Percentiles rank a stretch among this genome's conserved stretches.
phyloP scores from a whole-genome alignment of 331 rosid species.

The Acacia pycnantha region DNA sequence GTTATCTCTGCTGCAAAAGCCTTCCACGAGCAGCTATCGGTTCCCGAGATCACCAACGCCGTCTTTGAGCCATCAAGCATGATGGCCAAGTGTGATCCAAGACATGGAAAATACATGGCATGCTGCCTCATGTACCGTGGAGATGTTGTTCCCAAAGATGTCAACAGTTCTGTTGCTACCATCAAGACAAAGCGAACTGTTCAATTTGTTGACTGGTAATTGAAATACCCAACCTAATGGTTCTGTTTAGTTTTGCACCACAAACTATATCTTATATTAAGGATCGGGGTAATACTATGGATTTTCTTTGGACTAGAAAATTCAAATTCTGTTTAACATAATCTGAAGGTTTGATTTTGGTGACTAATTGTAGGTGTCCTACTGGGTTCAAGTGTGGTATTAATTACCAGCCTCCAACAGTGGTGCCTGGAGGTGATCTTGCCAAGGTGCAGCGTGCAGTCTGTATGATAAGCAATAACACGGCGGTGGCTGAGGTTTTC shows the following conservation, averaged over 20 bases:
- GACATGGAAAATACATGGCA: slow-evolving; percentile 78
- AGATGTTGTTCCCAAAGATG: slow-evolving; percentile 70
- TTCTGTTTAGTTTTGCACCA: neutral
- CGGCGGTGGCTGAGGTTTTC: slow-evolving; percentile 75
- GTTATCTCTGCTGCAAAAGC: slow-evolving; percentile 65
- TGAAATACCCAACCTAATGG: slow-evolving; percentile 12
- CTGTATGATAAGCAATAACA: slow-evolving; percentile 81
- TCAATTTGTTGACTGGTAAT: slow-evolving; percentile 76
- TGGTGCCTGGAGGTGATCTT: slow-evolving; percentile 84
- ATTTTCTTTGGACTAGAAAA: neutral
- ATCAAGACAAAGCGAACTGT: slow-evolving; percentile 63
- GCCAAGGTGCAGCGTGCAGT: slow-evolving; percentile 68
- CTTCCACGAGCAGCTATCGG: slow-evolving; percentile 61
- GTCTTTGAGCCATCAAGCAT: slow-evolving; percentile 77
- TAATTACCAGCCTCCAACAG: slow-evolving; percentile 69
- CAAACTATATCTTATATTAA: too few species aligned
- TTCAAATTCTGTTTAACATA: neutral
- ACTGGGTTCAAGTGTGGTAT: slow-evolving; percentile 89
- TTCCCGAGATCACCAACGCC: slow-evolving; percentile 69
- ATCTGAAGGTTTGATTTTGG: neutral
- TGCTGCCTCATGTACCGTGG: slow-evolving; percentile 82
- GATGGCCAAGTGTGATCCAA: slow-evolving; percentile 86
- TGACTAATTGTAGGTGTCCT: slow-evolving; percentile 64
- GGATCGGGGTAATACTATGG: neutral
- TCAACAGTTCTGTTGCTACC: slow-evolving; percentile 52